These are phyloP conservation scores for Neurospora sp. DNA, from an alignment of 495 filamentous ascomycete genomes.

Conservation along the genomic window DNA sequence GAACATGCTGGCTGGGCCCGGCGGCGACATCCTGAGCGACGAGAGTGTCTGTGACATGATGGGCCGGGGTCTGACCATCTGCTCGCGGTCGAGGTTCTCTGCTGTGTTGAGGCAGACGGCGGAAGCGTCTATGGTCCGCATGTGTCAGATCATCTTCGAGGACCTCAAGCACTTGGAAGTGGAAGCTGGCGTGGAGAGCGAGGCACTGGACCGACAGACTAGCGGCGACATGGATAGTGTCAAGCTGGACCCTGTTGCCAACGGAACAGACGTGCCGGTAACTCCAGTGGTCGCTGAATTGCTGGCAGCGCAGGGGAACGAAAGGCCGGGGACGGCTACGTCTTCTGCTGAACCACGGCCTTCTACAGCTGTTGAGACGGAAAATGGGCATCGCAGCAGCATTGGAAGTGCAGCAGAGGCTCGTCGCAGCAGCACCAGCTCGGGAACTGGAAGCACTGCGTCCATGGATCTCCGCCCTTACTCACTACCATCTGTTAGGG, in stretches of 20 bases:
- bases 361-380: conserved; percentile 34
- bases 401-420: conserved; percentile 8
- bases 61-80: conserved; percentile 96
- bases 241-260: conserved; percentile 83
- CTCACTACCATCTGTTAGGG: conserved; percentile 83
- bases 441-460: conserved; percentile 29
- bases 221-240: conserved; percentile 61
- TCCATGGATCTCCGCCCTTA: conserved; percentile 69
- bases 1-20: conserved; percentile 86
- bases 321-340: conserved; percentile 23
- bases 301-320: conserved; percentile 24
- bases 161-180: conserved; percentile 78
- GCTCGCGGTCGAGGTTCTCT: conserved; percentile 83
- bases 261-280: conserved; percentile 47
- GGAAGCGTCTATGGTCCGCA: conserved; percentile 94
- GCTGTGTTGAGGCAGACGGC: conserved; percentile 84
- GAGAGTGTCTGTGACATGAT: conserved; percentile 99
- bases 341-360: conserved; percentile 36
- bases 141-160: conserved; percentile 97
- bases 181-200: conserved; percentile 49
- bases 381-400: conserved; percentile 8
- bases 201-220: conserved; percentile 48
- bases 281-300: conserved; percentile 1
- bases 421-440: conserved; percentile 21
- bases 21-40: conserved; percentile 83